Evolutionary conservation across 352 stramenopile genomes (phyloP).

Genomic region (Phytophthora tubulina): DNA sequence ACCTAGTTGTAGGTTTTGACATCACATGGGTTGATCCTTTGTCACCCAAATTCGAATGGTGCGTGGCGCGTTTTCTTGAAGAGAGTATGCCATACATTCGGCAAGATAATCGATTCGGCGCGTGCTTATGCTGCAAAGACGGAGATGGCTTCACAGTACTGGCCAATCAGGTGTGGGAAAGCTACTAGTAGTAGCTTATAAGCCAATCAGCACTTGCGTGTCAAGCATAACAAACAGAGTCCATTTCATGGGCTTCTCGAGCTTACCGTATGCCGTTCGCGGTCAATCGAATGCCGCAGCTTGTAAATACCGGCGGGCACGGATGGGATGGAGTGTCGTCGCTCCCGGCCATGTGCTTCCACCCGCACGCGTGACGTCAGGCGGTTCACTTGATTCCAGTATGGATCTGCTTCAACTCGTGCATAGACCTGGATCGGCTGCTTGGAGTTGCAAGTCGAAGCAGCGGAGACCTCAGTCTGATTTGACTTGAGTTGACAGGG

Average conservation of each 20-base stretch:
- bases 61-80: not conserved
- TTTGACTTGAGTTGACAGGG: constrained; percentile 16
- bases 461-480: constrained; percentile 15
- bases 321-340: constrained; percentile 22
- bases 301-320: constrained; percentile 17
- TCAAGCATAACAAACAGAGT: no score
- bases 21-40: no score
- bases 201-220: no score
- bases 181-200: no score
- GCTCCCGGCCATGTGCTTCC: constrained; percentile 12
- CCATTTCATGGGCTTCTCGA: no score
- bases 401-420: constrained; percentile 24
- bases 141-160: not conserved
- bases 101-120: not conserved
- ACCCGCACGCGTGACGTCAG: not conserved
- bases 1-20: no score
- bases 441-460: constrained; percentile 25
- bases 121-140: constrained; percentile 22
- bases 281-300: constrained; percentile 1
- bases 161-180: no score
- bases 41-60: constrained; percentile 2
- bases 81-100: not conserved
- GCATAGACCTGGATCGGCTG: constrained; percentile 24
- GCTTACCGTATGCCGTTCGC: no score
- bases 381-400: constrained; percentile 10